These are phyloP conservation scores for Cadophora luteo-olivacea DNA, from an alignment of 2,329 filamentous ascomycete species.

Conservation along the genomic window DNA sequence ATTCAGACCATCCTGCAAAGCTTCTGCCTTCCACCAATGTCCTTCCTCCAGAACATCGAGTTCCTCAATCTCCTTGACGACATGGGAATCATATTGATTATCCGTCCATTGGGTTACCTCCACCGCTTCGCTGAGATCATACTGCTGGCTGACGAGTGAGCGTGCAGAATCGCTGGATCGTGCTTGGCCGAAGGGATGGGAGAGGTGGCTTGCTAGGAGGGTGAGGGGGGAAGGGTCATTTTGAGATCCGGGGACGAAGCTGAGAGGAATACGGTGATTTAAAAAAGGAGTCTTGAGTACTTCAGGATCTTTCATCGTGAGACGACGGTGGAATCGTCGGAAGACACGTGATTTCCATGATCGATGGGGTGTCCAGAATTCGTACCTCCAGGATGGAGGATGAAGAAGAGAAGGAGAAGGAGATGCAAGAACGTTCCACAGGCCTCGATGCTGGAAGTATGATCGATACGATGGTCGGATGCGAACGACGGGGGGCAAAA, in stretches of 20 bases:
- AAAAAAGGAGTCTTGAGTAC: too few relatives aligned
- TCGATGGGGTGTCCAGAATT: neutral
- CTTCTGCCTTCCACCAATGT: constrained; percentile 32
- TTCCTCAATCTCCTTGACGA: constrained; percentile 37
- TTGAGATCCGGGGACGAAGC: neutral
- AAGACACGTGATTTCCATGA: constrained; percentile 5
- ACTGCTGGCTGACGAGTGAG: constrained; percentile 13
- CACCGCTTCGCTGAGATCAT: constrained; percentile 30
- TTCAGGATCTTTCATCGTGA: too few relatives aligned
- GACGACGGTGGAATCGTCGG: too few relatives aligned
- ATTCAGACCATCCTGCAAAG: too few relatives aligned
- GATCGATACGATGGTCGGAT: neutral
- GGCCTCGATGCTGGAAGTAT: too few relatives aligned
- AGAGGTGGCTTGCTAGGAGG: constrained; percentile 6
- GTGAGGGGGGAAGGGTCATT: neutral
- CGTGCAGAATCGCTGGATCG: constrained; percentile 16
- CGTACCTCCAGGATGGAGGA: neutral
- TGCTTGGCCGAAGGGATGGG: neutral
- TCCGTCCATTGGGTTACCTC: constrained; percentile 32
- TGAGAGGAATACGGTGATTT: too few relatives aligned
- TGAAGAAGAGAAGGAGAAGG: neutral
- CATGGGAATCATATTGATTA: constrained; percentile 35
- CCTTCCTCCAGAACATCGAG: constrained; percentile 25
- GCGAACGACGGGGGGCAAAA: too few relatives aligned
- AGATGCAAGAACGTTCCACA: too few relatives aligned